phyloP scores from a whole-genome alignment of 2,329 filamentous ascomycete genomes.

The Diplodia scrobiculata region DNA sequence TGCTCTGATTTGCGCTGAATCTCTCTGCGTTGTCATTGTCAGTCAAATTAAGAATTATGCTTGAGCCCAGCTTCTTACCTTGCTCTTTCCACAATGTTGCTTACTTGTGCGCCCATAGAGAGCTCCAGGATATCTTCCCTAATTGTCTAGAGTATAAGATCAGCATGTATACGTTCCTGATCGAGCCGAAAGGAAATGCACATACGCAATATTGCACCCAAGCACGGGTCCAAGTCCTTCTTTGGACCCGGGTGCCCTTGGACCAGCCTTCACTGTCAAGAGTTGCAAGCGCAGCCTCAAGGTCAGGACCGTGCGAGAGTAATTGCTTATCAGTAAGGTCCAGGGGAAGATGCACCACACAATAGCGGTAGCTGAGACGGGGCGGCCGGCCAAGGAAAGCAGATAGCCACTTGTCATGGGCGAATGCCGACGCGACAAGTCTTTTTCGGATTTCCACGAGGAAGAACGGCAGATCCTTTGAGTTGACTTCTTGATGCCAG shows the following conservation, averaged over 20 bases:
- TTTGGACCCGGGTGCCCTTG: slow-evolving; percentile 47
- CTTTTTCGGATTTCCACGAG: slow-evolving; percentile 42
- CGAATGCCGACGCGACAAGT: slow-evolving; percentile 39
- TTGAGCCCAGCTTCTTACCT: slow-evolving; percentile 31
- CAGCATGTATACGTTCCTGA: neutral
- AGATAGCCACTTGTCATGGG: slow-evolving; percentile 54
- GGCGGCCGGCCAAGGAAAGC: slow-evolving; percentile 61
- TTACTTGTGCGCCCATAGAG: slow-evolving; percentile 48
- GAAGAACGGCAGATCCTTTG: slow-evolving; percentile 38
- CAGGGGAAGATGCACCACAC: slow-evolving; percentile 56
- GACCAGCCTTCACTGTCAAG: slow-evolving; percentile 19
- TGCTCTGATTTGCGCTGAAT: slow-evolving; percentile 34
- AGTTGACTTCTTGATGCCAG: slow-evolving; percentile 38
- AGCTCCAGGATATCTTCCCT: slow-evolving; percentile 63
- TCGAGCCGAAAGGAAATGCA: neutral
- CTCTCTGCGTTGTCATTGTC: slow-evolving; percentile 23
- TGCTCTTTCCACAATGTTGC: slow-evolving; percentile 45
- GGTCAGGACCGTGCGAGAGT: slow-evolving; percentile 44
- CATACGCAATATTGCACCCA: slow-evolving; percentile 51
- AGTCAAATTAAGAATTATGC: neutral
- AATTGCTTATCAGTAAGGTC: slow-evolving; percentile 57
- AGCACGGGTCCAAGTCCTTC: slow-evolving; percentile 52
- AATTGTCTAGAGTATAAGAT: neutral
- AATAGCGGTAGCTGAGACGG: slow-evolving; percentile 56
- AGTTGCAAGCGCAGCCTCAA: slow-evolving; percentile 7